A percentile compares a stretch with the other conserved stretches of the same genome.
Conservation (phyloP, 129 eudicot genomes). For the Chrysanthemum seticuspe region DNA sequence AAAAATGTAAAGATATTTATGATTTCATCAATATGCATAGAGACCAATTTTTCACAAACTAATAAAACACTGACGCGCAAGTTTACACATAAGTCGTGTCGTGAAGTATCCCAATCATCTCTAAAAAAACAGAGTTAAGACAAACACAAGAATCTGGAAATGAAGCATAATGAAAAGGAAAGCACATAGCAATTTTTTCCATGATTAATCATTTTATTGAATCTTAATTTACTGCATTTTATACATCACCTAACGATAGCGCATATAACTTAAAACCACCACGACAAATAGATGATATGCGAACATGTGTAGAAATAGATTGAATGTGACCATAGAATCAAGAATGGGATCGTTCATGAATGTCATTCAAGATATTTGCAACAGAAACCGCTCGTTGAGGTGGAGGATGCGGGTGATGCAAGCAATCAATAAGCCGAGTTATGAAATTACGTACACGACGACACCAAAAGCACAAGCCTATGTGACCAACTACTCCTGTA, state of each 20-base stretch:
- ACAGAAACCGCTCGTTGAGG: constrained; percentile 26
- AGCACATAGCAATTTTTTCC: too few relatives aligned
- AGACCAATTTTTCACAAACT: too few relatives aligned
- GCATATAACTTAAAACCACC: neutral
- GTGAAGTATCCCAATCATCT: too few relatives aligned
- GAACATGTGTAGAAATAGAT: neutral
- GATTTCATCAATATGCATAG: too few relatives aligned
- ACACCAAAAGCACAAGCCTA: constrained; percentile 34
- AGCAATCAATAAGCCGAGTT: constrained; percentile 26
- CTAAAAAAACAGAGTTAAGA: too few relatives aligned
- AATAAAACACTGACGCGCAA: too few relatives aligned
- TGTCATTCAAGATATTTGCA: constrained; percentile 11
- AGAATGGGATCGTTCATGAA: constrained; percentile 11
- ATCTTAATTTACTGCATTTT: neutral
- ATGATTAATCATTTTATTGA: too few relatives aligned
- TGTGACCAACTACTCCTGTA: constrained; percentile 34
- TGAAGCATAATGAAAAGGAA: too few relatives aligned
- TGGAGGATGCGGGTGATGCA: constrained; percentile 32
- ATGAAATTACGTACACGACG: constrained; percentile 28
- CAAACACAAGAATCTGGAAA: too few relatives aligned
- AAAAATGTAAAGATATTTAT: too few relatives aligned
- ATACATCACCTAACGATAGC: neutral
- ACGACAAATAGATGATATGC: neutral
- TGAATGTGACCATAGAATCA: neutral
- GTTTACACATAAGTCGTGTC: too few relatives aligned